Evolutionary conservation across 2,329 filamentous ascomycete species (phyloP).

Genomic region (Fusarium algeriense): DNA sequence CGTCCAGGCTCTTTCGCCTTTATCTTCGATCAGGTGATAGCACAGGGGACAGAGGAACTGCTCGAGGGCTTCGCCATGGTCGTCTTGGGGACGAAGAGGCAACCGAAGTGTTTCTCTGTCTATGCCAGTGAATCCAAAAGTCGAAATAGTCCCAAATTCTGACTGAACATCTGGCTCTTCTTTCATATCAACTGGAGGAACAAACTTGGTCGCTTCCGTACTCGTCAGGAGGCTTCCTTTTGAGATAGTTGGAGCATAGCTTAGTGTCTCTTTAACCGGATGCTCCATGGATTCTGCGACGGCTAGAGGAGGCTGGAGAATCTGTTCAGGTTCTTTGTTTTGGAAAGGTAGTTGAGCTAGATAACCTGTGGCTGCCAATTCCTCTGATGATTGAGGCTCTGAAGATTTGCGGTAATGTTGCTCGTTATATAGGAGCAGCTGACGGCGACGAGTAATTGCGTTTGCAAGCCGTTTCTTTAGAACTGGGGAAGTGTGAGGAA

Average conservation of each 20-base stretch:
- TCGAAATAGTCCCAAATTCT: background rate
- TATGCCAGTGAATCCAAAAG: background rate
- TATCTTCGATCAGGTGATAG: background rate
- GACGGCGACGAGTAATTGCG: background rate
- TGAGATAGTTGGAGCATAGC: background rate
- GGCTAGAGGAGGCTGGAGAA: background rate
- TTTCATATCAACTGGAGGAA: background rate
- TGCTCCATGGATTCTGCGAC: accelerated
- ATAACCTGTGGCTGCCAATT: accelerated
- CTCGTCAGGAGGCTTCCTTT: background rate
- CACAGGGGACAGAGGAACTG: background rate
- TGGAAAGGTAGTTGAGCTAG: too few species aligned
- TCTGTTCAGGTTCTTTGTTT: background rate
- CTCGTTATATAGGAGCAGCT: background rate
- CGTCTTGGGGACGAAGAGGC: background rate
- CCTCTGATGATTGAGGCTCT: background rate
- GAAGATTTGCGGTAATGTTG: background rate
- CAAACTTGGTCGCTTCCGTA: background rate
- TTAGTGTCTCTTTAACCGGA: too few species aligned
- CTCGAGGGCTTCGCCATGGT: background rate
- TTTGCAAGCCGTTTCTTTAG: background rate
- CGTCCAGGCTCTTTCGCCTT: background rate
- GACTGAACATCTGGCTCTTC: background rate
- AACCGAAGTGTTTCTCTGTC: accelerated
- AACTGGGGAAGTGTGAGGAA: background rate